Conservation (phyloP, 257 asterid species). For the Asclepias syriaca region DNA sequence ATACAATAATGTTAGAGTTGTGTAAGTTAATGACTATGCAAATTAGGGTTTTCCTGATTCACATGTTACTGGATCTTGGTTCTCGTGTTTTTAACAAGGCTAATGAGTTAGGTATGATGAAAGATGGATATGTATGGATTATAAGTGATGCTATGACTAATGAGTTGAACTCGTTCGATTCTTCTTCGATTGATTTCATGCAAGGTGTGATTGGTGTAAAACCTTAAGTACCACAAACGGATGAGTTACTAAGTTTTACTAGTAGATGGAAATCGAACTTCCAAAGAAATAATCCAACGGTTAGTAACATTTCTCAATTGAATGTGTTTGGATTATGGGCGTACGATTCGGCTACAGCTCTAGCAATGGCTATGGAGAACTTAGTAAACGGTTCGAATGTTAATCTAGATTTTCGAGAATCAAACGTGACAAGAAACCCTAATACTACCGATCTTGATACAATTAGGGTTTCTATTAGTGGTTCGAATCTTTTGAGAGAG, state of each 20-base stretch:
- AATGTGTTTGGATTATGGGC: conserved; percentile 46
- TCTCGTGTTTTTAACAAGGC: conserved; percentile 31
- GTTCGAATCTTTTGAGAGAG: conserved; percentile 26
- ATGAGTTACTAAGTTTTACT: conserved; percentile 25
- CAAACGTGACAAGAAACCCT: conserved; percentile 25
- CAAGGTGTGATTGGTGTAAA: conserved; percentile 50
- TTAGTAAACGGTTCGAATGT: conserved; percentile 2
- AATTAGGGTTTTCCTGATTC: conserved; percentile 49
- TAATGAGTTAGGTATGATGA: conserved; percentile 40
- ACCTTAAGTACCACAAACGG: conserved; percentile 28
- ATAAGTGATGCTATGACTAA: conserved; percentile 37
- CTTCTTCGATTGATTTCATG: conserved; percentile 35
- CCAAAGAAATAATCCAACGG: conserved; percentile 6
- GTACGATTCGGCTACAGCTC: conserved; percentile 40
- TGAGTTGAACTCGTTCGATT: conserved; percentile 21
- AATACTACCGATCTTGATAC: conserved; percentile 6
- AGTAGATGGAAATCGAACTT: conserved; percentile 28
- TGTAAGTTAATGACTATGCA: conserved; percentile 45
- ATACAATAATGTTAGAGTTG: conserved; percentile 34
- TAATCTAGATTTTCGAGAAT: conserved; percentile 14
- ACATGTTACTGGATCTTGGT: conserved; percentile 30
- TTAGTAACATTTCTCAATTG: conserved; percentile 15
- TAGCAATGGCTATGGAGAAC: conserved; percentile 47
- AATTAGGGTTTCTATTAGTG: conserved; percentile 24
- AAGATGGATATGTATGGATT: conserved; percentile 47